These are phyloP conservation scores for Aureobasidium pullulans DNA, from an alignment of 2,329 filamentous ascomycete species.

Conservation along the genomic window DNA sequence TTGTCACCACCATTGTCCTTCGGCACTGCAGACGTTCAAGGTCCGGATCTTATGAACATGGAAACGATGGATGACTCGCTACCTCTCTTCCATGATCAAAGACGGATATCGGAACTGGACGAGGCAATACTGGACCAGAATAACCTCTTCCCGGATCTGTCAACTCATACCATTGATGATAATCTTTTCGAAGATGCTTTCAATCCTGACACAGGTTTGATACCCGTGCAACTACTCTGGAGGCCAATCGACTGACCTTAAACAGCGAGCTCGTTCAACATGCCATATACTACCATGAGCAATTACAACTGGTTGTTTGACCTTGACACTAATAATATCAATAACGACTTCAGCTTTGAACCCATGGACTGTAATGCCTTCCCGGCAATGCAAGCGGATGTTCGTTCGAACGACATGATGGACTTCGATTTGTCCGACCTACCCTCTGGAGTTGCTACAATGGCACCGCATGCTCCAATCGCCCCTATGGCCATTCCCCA, in stretches of 20 bases:
- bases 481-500: neutral
- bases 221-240: neutral
- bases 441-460: too few species aligned
- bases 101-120: neutral
- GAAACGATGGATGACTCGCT: neutral
- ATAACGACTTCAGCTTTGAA: neutral
- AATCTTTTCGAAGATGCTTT: constrained; percentile 48
- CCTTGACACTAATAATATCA: neutral
- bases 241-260: neutral
- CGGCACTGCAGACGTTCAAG: neutral
- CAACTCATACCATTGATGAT: constrained; percentile 17
- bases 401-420: neutral
- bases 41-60: neutral
- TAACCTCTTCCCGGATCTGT: neutral
- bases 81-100: neutral
- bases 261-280: constrained; percentile 54
- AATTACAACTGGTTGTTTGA: constrained; percentile 60
- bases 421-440: neutral
- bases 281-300: constrained; percentile 55
- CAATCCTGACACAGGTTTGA: constrained; percentile 48
- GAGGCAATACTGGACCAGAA: neutral
- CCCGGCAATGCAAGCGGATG: neutral
- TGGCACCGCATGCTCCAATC: neutral
- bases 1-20: constrained; percentile 4
- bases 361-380: neutral